These are phyloP conservation scores for Boletales sp. DNA, from an alignment of 768 basidiomycete genomes.

Conservation along the genomic window DNA sequence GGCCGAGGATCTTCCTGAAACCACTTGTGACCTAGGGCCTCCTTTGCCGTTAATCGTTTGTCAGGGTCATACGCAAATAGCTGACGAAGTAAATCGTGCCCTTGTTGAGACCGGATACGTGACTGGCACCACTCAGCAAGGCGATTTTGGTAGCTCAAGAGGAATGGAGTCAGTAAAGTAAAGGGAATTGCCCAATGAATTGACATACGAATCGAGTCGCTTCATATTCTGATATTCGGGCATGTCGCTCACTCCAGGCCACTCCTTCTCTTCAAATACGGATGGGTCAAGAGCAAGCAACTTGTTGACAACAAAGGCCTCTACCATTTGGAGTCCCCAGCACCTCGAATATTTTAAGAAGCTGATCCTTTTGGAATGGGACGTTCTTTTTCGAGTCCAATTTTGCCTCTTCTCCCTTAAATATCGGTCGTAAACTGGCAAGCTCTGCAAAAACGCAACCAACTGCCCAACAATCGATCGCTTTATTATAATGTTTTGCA, in stretches of 20 bases:
- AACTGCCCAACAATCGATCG: constrained; percentile 96
- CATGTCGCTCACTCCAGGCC: constrained; percentile 83
- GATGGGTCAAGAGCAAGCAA: constrained; percentile 1
- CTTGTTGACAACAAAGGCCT: neutral
- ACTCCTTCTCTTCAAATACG: constrained; percentile 64
- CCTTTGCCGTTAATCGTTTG: constrained; percentile 74
- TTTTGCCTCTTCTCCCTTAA: constrained; percentile 99
- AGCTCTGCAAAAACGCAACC: constrained; percentile 98
- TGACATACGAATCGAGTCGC: constrained; percentile 67
- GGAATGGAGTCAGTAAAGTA: constrained; percentile 15
- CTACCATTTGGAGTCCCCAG: constrained; percentile 83
- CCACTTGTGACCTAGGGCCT: constrained; percentile 85
- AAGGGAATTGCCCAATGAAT: neutral
- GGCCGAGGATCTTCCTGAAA: constrained; percentile 89
- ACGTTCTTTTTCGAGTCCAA: constrained; percentile 95
- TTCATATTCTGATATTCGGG: constrained; percentile 86
- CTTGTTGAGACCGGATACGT: constrained; percentile 56
- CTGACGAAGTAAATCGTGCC: constrained; percentile 79
- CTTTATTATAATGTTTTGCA: constrained; percentile 96
- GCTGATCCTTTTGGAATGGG: constrained; percentile 94
- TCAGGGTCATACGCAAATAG: constrained; percentile 92
- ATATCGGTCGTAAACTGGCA: constrained; percentile 90
- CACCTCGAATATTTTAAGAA: constrained; percentile 94
- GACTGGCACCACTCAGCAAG: constrained; percentile 72
- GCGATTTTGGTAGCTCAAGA: constrained; percentile 51